These are phyloP conservation scores for Cenchrus fungigraminus DNA, from an alignment of 176 grass and related monocot genomes.

Conservation along the genomic window DNA sequence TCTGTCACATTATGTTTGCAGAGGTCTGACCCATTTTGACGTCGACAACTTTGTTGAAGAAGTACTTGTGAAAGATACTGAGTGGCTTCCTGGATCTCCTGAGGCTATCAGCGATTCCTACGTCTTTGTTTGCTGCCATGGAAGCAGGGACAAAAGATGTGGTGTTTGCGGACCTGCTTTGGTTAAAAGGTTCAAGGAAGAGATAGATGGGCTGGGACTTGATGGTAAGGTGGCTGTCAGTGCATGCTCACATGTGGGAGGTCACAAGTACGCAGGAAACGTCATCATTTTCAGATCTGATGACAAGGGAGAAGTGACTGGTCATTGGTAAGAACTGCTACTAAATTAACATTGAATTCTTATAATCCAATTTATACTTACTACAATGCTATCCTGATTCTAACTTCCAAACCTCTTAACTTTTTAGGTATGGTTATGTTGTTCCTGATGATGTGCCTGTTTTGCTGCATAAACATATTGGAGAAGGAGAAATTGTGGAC, in stretches of 20 bases:
- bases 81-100: slow-evolving; percentile 78
- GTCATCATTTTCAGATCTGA: slow-evolving; percentile 80
- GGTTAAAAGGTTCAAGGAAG: slow-evolving; percentile 81
- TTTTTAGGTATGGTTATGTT: slow-evolving; percentile 97
- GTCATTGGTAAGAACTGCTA: slow-evolving; percentile 82
- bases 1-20: slow-evolving; percentile 44
- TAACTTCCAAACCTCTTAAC: slow-evolving; percentile 21
- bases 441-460: slow-evolving; percentile 88
- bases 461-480: slow-evolving; percentile 79
- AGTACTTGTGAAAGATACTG: slow-evolving; percentile 82
- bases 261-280: slow-evolving; percentile 98
- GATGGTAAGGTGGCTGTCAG: slow-evolving; percentile 70
- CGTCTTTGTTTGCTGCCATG: slow-evolving; percentile 91
- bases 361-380: slow-evolving; percentile 24
- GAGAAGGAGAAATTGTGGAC: slow-evolving; percentile 76
- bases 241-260: slow-evolving; percentile 89
- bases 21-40: slow-evolving; percentile 87
- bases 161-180: slow-evolving; percentile 88
- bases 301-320: slow-evolving; percentile 65
- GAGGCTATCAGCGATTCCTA: slow-evolving; percentile 72
- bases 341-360: slow-evolving; percentile 18
- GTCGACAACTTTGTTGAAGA: slow-evolving; percentile 93
- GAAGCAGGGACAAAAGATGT: slow-evolving; percentile 88
- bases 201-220: slow-evolving; percentile 66
- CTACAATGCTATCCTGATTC: background rate